These are phyloP conservation scores for Licmophora abbreviata DNA, from an alignment of 108 stramenopile genomes.

Conservation along the genomic window DNA sequence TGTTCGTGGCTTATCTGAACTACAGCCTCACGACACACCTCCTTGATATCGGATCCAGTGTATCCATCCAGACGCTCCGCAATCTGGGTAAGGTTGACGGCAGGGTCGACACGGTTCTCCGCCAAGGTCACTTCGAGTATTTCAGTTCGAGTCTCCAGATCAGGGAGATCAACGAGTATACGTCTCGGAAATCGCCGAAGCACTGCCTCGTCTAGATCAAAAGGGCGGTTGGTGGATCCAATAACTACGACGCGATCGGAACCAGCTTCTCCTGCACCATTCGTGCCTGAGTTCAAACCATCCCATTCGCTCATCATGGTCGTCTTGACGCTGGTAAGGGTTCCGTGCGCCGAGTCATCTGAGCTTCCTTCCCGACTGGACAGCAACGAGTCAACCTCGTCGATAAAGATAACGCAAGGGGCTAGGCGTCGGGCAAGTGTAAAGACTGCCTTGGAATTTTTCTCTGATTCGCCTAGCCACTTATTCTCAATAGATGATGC, in stretches of 20 bases:
- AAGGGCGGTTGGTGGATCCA: slow-evolving; percentile 95
- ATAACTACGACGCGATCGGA: slow-evolving; percentile 90
- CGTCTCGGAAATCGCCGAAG: slow-evolving; percentile 91
- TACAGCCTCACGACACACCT: slow-evolving; percentile 93
- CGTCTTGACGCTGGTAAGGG: slow-evolving; percentile 96
- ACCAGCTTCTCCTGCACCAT: slow-evolving; percentile 72
- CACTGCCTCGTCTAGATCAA: slow-evolving; percentile 96
- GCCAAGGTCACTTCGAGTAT: slow-evolving; percentile 89
- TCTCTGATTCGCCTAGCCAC: slow-evolving; percentile 97
- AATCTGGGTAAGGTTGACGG: slow-evolving; percentile 84
- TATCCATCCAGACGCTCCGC: slow-evolving; percentile 91
- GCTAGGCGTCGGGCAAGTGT: slow-evolving; percentile 92
- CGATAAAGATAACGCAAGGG: slow-evolving; percentile 95
- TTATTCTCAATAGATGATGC: slow-evolving; percentile 97
- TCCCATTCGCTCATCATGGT: slow-evolving; percentile 98
- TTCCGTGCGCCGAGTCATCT: slow-evolving; percentile 94
- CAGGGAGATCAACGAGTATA: slow-evolving; percentile 95
- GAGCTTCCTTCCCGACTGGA: slow-evolving; percentile 83
- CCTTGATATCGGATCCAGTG: slow-evolving; percentile 95
- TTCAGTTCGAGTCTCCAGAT: slow-evolving; percentile 79
- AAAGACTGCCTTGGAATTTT: slow-evolving; percentile 98
- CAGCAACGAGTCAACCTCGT: slow-evolving; percentile 93
- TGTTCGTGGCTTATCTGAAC: slow-evolving; percentile 95
- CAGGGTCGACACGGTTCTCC: slow-evolving; percentile 72
- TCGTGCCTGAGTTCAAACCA: slow-evolving; percentile 88